Conservation (phyloP, 768 basidiomycete species). For the Boletus fagicola region DNA sequence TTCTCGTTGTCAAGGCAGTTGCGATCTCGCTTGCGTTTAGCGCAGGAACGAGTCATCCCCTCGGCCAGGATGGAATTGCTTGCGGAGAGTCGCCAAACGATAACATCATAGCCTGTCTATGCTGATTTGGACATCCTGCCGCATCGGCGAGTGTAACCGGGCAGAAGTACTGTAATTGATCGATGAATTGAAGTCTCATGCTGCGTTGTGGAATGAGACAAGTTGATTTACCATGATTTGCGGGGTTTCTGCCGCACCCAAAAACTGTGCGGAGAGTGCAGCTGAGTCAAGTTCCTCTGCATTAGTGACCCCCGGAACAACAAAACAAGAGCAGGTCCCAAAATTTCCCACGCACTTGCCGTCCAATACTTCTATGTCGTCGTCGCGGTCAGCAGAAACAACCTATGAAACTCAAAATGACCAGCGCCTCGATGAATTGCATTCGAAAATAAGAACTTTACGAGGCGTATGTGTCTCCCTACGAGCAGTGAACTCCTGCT, state of each 20-base stretch:
- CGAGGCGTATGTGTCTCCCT: constrained; percentile 47
- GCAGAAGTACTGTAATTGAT: neutral
- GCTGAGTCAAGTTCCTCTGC: too few relatives aligned
- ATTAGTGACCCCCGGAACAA: too few relatives aligned
- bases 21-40: too few relatives aligned
- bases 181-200: too few relatives aligned
- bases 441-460: constrained; percentile 78
- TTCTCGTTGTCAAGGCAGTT: too few relatives aligned
- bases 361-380: constrained; percentile 30
- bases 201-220: too few relatives aligned
- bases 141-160: neutral
- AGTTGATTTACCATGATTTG: too few relatives aligned
- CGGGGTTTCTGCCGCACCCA: too few relatives aligned
- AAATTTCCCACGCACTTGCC: constrained; percentile 20
- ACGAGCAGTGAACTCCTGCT: neutral
- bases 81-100: neutral
- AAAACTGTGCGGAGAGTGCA: too few relatives aligned
- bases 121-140: neutral
- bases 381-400: constrained; percentile 51
- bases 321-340: too few relatives aligned
- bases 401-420: constrained; percentile 87
- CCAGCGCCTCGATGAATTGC: constrained; percentile 77
- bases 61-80: neutral
- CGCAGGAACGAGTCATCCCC: too few relatives aligned
- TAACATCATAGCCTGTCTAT: neutral